Percentiles rank a stretch among this genome's conserved stretches.
phyloP scores from a whole-genome alignment of 768 basidiomycete species.

The Lentinus brumalis region DNA sequence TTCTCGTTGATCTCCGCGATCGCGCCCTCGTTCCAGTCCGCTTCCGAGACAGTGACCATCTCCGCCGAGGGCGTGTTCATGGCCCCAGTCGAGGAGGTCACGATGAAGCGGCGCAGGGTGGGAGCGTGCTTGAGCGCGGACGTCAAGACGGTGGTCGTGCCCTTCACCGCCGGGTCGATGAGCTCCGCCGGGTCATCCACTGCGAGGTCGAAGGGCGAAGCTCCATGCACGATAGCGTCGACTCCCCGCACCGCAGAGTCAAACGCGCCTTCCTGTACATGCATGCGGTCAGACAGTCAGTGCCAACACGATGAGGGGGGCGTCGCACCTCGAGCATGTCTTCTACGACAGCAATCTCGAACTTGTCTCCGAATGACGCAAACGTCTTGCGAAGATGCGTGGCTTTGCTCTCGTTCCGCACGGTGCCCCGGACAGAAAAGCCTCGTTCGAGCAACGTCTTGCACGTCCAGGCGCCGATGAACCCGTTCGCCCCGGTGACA shows the following conservation, averaged over 20 bases:
- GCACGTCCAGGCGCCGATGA: slow-evolving; percentile 61
- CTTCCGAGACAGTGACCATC: slow-evolving; percentile 42
- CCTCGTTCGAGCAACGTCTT: slow-evolving; percentile 58
- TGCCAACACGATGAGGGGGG: too few relatives aligned
- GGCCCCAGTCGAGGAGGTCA: slow-evolving; percentile 60
- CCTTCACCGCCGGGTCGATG: slow-evolving; percentile 70
- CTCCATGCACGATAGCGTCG: slow-evolving; percentile 70
- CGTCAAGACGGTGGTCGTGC: slow-evolving; percentile 64
- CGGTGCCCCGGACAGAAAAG: slow-evolving; percentile 65
- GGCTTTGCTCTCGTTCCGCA: slow-evolving; percentile 61
- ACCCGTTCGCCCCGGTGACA: slow-evolving; percentile 63
- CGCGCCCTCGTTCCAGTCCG: slow-evolving; percentile 64
- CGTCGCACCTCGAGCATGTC: slow-evolving; percentile 61
- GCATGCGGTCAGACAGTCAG: too few relatives aligned
- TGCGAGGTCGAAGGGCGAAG: slow-evolving; percentile 58
- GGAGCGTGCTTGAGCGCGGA: slow-evolving; percentile 51
- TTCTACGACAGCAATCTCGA: slow-evolving; percentile 67
- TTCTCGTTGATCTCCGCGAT: slow-evolving; percentile 48
- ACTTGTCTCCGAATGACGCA: slow-evolving; percentile 51
- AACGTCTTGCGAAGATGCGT: slow-evolving; percentile 57
- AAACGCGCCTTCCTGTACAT: slow-evolving; percentile 60
- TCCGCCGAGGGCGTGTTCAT: slow-evolving; percentile 32
- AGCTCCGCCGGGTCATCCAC: slow-evolving; percentile 53
- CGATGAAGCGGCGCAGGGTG: slow-evolving; percentile 58
- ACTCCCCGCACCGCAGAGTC: slow-evolving; percentile 79